phyloP scores from a whole-genome alignment of 2,329 filamentous ascomycete species.

The Aspergillus versicolor region DNA sequence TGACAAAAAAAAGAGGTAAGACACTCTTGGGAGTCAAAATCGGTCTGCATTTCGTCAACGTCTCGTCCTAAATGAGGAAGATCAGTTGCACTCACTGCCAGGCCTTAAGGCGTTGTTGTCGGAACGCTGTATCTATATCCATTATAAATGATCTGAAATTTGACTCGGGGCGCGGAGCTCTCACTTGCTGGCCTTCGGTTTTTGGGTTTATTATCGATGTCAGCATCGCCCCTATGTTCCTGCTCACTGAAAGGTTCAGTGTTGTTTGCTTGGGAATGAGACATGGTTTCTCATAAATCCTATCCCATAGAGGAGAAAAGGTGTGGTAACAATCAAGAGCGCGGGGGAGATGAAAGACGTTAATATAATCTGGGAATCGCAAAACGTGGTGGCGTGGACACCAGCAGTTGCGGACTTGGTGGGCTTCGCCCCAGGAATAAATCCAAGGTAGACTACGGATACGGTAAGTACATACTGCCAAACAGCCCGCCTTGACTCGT shows the following conservation, averaged over 20 bases:
- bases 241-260: slow-evolving; percentile 46
- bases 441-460: background rate
- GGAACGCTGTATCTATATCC: slow-evolving; percentile 81
- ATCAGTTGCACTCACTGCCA: slow-evolving; percentile 74
- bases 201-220: slow-evolving; percentile 75
- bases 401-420: slow-evolving; percentile 14
- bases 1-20: slow-evolving; percentile 82
- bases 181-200: slow-evolving; percentile 86
- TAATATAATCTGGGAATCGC: background rate
- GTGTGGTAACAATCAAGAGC: background rate
- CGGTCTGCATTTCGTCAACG: slow-evolving; percentile 57
- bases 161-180: slow-evolving; percentile 7
- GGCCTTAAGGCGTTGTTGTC: slow-evolving; percentile 94
- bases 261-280: slow-evolving; percentile 40
- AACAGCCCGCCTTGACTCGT: background rate
- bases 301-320: background rate
- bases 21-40: slow-evolving; percentile 95
- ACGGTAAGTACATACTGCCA: background rate
- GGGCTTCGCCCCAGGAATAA: slow-evolving; percentile 9
- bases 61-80: background rate
- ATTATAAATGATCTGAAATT: slow-evolving; percentile 16
- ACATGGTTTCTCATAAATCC: slow-evolving; percentile 36
- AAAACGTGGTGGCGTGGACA: slow-evolving; percentile 12
- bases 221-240: slow-evolving; percentile 37
- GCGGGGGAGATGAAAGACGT: background rate